Base-by-base conservation (phyloP, 805 yeast species). In the Starmerella bombi region DNA sequence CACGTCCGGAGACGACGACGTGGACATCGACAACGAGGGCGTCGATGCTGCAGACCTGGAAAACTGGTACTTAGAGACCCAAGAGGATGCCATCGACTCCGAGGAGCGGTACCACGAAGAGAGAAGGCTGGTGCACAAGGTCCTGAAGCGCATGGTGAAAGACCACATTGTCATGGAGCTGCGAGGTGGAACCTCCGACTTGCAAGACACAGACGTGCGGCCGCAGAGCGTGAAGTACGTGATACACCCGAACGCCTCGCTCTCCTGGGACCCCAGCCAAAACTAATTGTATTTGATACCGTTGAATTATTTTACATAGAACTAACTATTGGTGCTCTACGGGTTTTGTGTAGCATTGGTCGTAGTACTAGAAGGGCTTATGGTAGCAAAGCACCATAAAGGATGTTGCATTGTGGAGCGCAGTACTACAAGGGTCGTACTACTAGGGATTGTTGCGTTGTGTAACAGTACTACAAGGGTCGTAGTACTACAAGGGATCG, bases 121-220 rank as follows among this genome's bases (percentile, higher is more conserved):
- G 57, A 66, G 80, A 41, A 72, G 70, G 35, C 65, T 81, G 38
- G 82, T 84, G 1, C 71, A 69, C 51, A 88, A 84, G 60, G 94
- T 91, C 12, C 63, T 91, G 54, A 78, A 75, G 58, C 70, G 88
- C 52, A 69, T 91, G 55, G 93, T 78, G 17, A 80, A 80, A 56
- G 95, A 86, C 56, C 74, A 81, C 56, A 75, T 88, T 23, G 67
- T 91, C 53, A 74, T 88, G 83, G 72, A 67, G 48, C 68, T 80
- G 25, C 70, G 64, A 27, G 72, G 72, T 8, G 69, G 68, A 18
- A 57, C 63, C 21, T 41, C 50, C 16, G 54, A 52, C 22, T 25
- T 49, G 20, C 64, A 64, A 30, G 69, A 60, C 23, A 59, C 44
- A 36, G 54, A 49, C 36, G 48, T 42, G 34, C 48, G 38, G 36